Evolutionary conservation across 2,329 filamentous ascomycete species (phyloP).

Genomic region (Zymoseptoria pseudotritici): DNA sequence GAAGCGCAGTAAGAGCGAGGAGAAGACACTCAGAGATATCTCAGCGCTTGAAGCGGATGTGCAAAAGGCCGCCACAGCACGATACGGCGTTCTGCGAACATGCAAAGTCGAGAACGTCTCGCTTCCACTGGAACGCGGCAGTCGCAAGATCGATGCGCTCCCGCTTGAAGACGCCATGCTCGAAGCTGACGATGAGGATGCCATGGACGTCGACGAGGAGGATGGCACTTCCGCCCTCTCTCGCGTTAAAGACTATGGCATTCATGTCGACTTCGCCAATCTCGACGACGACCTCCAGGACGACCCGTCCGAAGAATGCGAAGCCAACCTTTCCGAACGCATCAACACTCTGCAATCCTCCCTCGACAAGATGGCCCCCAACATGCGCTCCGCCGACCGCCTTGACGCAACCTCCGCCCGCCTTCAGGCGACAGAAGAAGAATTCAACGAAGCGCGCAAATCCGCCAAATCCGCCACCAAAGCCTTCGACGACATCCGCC

Average conservation of each 20-base stretch:
- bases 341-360: slow-evolving; percentile 68
- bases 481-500: slow-evolving; percentile 75
- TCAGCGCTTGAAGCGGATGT: slow-evolving; percentile 74
- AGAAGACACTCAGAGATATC: slow-evolving; percentile 66
- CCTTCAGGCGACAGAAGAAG: slow-evolving; percentile 75
- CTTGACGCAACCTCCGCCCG: slow-evolving; percentile 78
- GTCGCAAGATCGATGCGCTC: slow-evolving; percentile 65
- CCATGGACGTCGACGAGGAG: slow-evolving; percentile 86
- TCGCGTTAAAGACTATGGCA: slow-evolving; percentile 79
- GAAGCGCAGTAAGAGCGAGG: slow-evolving; percentile 77
- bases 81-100: slow-evolving; percentile 75
- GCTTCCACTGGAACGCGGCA: slow-evolving; percentile 68
- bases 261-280: slow-evolving; percentile 75
- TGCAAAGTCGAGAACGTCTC: slow-evolving; percentile 92
- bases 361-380: slow-evolving; percentile 90
- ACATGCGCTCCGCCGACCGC: slow-evolving; percentile 91
- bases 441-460: slow-evolving; percentile 77
- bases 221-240: slow-evolving; percentile 35
- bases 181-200: slow-evolving; percentile 61
- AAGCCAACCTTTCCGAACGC: slow-evolving; percentile 69
- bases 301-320: slow-evolving; percentile 63
- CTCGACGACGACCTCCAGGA: slow-evolving; percentile 77
- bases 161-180: slow-evolving; percentile 74
- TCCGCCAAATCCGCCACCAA: slow-evolving; percentile 68
- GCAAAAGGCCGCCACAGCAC: slow-evolving; percentile 74